A percentile compares a stretch with the other conserved stretches of the same genome.
These are phyloP conservation scores for Pseudotsuga menziesii DNA, from an alignment of 75 land plant genomes.

Conservation along the genomic window DNA sequence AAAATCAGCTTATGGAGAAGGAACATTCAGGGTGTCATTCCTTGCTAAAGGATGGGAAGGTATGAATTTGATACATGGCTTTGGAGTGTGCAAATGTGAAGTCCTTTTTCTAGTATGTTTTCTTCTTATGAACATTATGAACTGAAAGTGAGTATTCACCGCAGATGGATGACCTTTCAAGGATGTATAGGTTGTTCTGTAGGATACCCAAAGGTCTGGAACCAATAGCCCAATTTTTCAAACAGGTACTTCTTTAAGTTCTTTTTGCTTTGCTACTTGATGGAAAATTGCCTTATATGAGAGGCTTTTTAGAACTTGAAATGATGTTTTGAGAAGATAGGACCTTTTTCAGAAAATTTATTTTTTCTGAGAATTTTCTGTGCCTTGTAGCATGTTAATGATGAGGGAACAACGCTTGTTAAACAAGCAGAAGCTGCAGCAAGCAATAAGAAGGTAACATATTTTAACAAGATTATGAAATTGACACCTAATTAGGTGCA, in stretches of 20 bases:
- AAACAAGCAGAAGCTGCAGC: conserved; percentile 93
- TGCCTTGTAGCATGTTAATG: conserved; percentile 69
- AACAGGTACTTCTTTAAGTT: conserved; percentile 39
- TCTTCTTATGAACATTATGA: not conserved
- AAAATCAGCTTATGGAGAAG: conserved; percentile 72
- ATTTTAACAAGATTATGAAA: not conserved
- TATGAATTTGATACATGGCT: conserved; percentile 4
- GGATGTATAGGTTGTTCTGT: conserved; percentile 80
- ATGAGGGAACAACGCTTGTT: conserved; percentile 73
- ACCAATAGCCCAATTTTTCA: conserved; percentile 71
- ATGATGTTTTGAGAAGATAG: not conserved
- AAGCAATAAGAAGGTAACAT: conserved; percentile 54
- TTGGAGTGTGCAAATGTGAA: not conserved
- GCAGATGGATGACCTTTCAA: conserved; percentile 82
- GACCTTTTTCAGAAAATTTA: not conserved
- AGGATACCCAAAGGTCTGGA: conserved; percentile 75
- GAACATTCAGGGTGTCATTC: conserved; percentile 91
- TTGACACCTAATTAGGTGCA: not conserved
- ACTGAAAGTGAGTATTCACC: not conserved
- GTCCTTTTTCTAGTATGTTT: not conserved
- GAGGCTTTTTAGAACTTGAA: not conserved
- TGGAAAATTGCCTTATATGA: not conserved
- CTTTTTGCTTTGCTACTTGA: not conserved
- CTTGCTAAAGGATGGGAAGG: conserved; percentile 86
- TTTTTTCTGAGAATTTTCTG: not conserved